These are phyloP conservation scores for Acorus gramineus DNA, from an alignment of 106 monocot genomes.

Conservation along the genomic window DNA sequence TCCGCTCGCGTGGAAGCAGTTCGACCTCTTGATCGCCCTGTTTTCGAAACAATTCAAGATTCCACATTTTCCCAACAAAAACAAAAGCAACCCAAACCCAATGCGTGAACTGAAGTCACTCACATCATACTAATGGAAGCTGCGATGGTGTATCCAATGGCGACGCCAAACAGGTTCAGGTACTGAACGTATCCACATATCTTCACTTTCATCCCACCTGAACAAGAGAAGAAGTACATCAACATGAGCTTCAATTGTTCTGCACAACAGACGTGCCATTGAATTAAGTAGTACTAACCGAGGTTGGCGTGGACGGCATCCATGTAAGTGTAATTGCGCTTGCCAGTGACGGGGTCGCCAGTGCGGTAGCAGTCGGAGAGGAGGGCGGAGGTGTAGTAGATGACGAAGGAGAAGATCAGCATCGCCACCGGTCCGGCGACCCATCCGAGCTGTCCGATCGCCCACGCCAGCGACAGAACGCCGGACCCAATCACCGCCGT, in stretches of 20 bases:
- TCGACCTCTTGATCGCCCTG: constrained; percentile 30
- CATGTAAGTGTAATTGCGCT: constrained; percentile 16
- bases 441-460: constrained; percentile 51
- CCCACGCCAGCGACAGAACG: constrained; percentile 49
- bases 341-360: constrained; percentile 10
- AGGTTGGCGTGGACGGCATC: constrained; percentile 11
- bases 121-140: constrained; percentile 76
- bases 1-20: constrained; percentile 31
- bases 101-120: constrained; percentile 1
- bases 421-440: constrained; percentile 36
- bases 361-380: constrained; percentile 14
- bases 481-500: constrained; percentile 56
- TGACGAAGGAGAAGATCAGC: constrained; percentile 42
- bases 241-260: too few species aligned
- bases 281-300: neutral
- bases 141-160: constrained; percentile 76
- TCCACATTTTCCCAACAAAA: too few species aligned
- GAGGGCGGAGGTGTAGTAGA: constrained; percentile 30
- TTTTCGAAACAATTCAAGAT: constrained; percentile 27
- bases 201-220: constrained; percentile 52
- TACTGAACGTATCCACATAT: constrained; percentile 57
- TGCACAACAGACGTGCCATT: neutral
- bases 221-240: neutral
- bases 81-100: too few species aligned
- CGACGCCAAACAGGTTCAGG: constrained; percentile 48